These are phyloP conservation scores for Talaromyces adpressus DNA, from an alignment of 495 filamentous ascomycete species.

Conservation along the genomic window DNA sequence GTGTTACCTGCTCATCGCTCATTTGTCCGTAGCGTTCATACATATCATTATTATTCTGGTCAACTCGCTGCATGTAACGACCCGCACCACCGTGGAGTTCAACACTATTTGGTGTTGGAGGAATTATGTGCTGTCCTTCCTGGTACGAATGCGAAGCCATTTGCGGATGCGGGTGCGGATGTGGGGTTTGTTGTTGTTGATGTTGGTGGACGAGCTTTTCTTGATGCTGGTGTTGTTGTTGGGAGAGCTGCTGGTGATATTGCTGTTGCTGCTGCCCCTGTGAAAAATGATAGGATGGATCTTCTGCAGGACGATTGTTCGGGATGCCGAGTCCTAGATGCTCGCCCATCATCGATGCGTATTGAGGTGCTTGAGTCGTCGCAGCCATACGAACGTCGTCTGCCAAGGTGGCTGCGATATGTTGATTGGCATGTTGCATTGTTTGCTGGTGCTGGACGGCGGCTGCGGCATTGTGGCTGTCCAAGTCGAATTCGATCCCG, in stretches of 20 bases:
- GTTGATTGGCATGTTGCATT: slow-evolving; percentile 23
- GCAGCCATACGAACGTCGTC: slow-evolving; percentile 24
- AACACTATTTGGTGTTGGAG: slow-evolving; percentile 88
- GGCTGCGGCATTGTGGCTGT: slow-evolving; percentile 29
- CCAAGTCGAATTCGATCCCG: slow-evolving; percentile 43
- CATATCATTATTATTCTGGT: slow-evolving; percentile 50
- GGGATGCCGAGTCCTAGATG: slow-evolving; percentile 3
- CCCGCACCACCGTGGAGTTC: slow-evolving; percentile 69
- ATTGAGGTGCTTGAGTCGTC: slow-evolving; percentile 20
- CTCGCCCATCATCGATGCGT: slow-evolving; percentile 10
- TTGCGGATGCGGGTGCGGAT: slow-evolving; percentile 48
- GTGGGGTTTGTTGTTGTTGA: slow-evolving; percentile 16
- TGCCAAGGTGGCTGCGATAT: slow-evolving; percentile 24
- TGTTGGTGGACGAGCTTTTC: slow-evolving; percentile 3
- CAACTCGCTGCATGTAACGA: slow-evolving; percentile 56
- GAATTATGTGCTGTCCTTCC: slow-evolving; percentile 60
- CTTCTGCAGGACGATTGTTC: slow-evolving; percentile 8
- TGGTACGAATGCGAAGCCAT: slow-evolving; percentile 32
- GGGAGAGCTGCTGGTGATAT: slow-evolving; percentile 6
- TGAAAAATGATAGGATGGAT: slow-evolving; percentile 16
- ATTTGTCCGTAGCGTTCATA: slow-evolving; percentile 68
- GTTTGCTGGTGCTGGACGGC: slow-evolving; percentile 21
- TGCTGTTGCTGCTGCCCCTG: slow-evolving; percentile 17
- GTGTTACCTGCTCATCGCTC: slow-evolving; percentile 72
- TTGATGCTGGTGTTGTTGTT: slow-evolving; percentile 7